Conservation (phyloP, 305 asterid species). For the Withania somnifera region DNA sequence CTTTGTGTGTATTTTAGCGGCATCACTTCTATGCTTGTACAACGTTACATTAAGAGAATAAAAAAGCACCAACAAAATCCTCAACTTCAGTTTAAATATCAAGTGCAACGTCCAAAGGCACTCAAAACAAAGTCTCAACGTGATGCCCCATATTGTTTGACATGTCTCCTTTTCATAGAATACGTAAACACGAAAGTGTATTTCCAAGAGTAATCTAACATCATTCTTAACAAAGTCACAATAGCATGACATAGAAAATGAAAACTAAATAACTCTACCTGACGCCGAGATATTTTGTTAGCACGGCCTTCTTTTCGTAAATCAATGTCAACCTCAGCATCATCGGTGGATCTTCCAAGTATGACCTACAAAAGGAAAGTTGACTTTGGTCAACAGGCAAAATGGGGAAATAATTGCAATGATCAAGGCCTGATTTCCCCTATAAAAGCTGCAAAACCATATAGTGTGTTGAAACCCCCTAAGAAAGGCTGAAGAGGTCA, state of each 20-base stretch:
- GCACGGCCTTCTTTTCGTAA: constrained; percentile 90
- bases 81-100: not conserved
- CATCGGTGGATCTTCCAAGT: constrained; percentile 96
- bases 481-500: not conserved
- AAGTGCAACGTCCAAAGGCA: not conserved
- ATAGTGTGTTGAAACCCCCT: not conserved
- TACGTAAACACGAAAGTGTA: not conserved
- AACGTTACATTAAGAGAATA: not conserved
- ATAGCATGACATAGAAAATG: not conserved
- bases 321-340: constrained; percentile 79
- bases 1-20: not conserved
- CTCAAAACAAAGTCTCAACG: not conserved
- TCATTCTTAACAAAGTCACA: not conserved
- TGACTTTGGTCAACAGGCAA: not conserved
- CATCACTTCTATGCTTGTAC: not conserved
- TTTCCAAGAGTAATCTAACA: not conserved
- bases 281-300: constrained; percentile 88
- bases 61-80: not conserved
- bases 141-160: not conserved
- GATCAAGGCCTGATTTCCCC: not conserved
- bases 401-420: not conserved
- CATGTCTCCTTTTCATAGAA: not conserved
- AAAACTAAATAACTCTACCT: constrained; percentile 34
- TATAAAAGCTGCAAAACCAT: not conserved
- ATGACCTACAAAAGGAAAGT: constrained; percentile 44